phyloP scores from a whole-genome alignment of 768 basidiomycete species.

The Tulasnella sp. region DNA sequence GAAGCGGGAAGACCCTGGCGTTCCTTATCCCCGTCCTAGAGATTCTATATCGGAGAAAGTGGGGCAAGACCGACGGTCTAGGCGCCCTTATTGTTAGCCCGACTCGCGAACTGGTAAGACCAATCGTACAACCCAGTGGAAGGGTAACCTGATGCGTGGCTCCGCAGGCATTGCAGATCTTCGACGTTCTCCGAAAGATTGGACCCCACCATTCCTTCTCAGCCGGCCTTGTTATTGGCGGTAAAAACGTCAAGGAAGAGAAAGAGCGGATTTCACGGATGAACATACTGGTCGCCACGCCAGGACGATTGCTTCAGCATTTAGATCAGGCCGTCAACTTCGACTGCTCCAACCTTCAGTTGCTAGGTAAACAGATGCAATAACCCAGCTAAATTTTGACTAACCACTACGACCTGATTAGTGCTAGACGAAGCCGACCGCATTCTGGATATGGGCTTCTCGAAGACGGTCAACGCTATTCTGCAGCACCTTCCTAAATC shows the following conservation, averaged over 20 bases:
- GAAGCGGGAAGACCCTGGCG: conserved; percentile 67
- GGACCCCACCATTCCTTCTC: conserved; percentile 88
- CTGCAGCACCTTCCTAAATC: conserved; percentile 84
- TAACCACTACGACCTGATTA: conserved; percentile 29
- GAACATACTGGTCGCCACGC: conserved; percentile 99
- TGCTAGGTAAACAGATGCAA: conserved; percentile 59
- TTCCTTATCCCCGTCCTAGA: conserved; percentile 64
- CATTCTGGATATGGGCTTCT: conserved; percentile 94
- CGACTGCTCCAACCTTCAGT: conserved; percentile 81
- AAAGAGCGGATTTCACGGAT: conserved; percentile 78
- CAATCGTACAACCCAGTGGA: not conserved
- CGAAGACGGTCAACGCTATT: conserved; percentile 79
- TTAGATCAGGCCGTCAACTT: conserved; percentile 98
- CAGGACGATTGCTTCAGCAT: conserved; percentile 89
- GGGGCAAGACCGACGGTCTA: conserved; percentile 65
- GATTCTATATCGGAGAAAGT: conserved; percentile 53
- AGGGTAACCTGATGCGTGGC: not conserved
- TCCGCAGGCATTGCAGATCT: conserved; percentile 88
- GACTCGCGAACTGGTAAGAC: conserved; percentile 78
- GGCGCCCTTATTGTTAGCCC: conserved; percentile 92
- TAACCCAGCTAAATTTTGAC: not conserved
- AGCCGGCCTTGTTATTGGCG: conserved; percentile 91
- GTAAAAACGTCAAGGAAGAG: conserved; percentile 92
- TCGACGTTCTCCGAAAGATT: conserved; percentile 88
- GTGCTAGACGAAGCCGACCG: conserved; percentile 97